Conservation (phyloP, 805 yeast species). For the Candida adriatica region DNA sequence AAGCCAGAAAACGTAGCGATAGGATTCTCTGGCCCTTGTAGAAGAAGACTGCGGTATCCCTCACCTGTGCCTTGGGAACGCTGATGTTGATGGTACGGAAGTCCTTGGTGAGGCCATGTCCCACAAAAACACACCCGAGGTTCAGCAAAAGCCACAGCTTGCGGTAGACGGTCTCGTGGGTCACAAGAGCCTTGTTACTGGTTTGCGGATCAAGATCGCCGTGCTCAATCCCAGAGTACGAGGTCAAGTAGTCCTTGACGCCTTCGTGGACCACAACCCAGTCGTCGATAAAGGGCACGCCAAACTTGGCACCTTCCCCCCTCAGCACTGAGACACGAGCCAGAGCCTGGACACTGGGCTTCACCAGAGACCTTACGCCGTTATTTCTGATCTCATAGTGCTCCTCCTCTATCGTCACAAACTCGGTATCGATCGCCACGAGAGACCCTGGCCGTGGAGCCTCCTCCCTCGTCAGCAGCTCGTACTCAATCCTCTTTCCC, state of each 20-base stretch:
- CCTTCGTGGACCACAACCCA: constrained; percentile 68
- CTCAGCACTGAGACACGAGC: constrained; percentile 88
- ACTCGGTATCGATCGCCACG: constrained; percentile 95
- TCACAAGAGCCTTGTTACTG: constrained; percentile 66
- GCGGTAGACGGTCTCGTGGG: constrained; percentile 77
- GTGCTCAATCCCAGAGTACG: constrained; percentile 87
- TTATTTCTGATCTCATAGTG: constrained; percentile 68
- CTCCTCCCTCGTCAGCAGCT: constrained; percentile 57
- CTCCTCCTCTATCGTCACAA: constrained; percentile 77
- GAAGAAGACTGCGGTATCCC: constrained; percentile 82
- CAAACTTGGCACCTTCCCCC: constrained; percentile 59
- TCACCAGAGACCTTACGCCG: constrained; percentile 62
- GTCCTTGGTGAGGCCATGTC: constrained; percentile 89
- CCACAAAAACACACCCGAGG: constrained; percentile 86
- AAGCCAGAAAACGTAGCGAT: constrained; percentile 81
- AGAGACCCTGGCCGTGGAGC: constrained; percentile 71
- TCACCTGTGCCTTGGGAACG: constrained; percentile 77
- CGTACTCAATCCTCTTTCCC: constrained; percentile 53
- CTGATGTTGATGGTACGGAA: constrained; percentile 89
- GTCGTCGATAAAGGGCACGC: constrained; percentile 86
- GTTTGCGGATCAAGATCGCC: constrained; percentile 75
- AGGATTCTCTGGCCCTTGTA: constrained; percentile 72
- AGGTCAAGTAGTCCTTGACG: constrained; percentile 81
- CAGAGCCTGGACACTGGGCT: constrained; percentile 69
- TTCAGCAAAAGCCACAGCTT: constrained; percentile 86